phyloP scores from a whole-genome alignment of 2,329 filamentous ascomycete genomes.

The Parafenestella ontariensis region DNA sequence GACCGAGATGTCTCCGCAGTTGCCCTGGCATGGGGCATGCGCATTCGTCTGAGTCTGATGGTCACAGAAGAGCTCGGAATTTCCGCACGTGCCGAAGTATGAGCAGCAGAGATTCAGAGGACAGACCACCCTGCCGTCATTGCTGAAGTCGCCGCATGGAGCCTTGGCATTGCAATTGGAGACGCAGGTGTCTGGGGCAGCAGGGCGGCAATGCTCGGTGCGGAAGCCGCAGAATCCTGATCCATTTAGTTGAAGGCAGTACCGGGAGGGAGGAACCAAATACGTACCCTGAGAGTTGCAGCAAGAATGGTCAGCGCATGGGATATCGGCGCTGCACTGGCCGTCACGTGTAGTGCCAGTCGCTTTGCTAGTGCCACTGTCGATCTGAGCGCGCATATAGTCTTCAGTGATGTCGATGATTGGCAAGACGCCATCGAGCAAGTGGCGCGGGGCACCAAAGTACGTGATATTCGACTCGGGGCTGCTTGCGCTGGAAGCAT shows the following conservation, averaged over 20 bases:
- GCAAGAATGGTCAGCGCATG: conserved; percentile 17
- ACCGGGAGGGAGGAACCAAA: too few relatives aligned
- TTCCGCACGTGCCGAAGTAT: conserved; percentile 51
- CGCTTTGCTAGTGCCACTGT: not conserved
- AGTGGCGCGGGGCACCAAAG: conserved; percentile 11
- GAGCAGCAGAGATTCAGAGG: conserved; percentile 28
- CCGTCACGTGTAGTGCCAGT: not conserved
- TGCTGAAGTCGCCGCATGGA: conserved; percentile 44
- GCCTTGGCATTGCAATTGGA: conserved; percentile 50
- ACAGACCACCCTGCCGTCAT: conserved; percentile 1
- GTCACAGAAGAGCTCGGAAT: conserved; percentile 33
- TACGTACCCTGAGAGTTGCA: conserved; percentile 16
- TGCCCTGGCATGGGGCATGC: conserved; percentile 11
- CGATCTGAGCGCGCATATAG: conserved; percentile 14
- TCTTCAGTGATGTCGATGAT: conserved; percentile 14
- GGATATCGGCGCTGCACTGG: conserved; percentile 11
- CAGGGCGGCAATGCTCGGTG: conserved; percentile 19
- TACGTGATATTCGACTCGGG: conserved; percentile 8
- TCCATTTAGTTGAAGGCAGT: too few relatives aligned
- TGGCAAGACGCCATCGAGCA: conserved; percentile 2
- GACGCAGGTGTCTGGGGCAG: conserved; percentile 15
- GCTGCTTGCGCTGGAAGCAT: not conserved
- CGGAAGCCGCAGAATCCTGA: conserved; percentile 6
- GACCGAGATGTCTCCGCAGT: conserved; percentile 3
- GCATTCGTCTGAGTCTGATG: conserved; percentile 2